Percentiles rank a stretch among this genome's conserved stretches.
These are phyloP conservation scores for Spathaspora girioi DNA, from an alignment of 805 yeast species.

Conservation along the genomic window DNA sequence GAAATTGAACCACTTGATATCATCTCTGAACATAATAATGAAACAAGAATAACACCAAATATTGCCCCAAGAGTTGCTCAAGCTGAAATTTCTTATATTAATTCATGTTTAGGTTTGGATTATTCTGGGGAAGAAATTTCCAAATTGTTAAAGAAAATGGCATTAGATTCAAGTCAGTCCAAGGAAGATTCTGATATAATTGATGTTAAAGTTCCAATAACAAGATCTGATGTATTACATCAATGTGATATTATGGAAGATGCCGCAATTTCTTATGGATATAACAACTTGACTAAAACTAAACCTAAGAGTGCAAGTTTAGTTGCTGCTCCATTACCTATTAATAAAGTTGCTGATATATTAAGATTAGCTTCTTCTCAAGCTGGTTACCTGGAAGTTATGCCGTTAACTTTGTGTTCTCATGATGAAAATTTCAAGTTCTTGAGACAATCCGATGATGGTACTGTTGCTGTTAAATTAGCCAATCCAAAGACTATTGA, in stretches of 20 bases:
- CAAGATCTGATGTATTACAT: constrained; percentile 93
- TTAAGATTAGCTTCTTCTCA: constrained; percentile 87
- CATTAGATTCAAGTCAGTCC: constrained; percentile 61
- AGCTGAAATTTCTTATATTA: constrained; percentile 81
- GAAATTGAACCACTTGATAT: constrained; percentile 87
- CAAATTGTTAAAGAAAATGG: constrained; percentile 73
- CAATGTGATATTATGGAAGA: constrained; percentile 99
- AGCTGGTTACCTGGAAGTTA: constrained; percentile 92
- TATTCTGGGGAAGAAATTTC: constrained; percentile 66
- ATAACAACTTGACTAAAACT: constrained; percentile 78
- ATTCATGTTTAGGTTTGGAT: constrained; percentile 86
- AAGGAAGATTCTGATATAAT: constrained; percentile 44
- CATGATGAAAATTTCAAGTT: constrained; percentile 95
- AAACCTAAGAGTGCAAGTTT: constrained; percentile 74
- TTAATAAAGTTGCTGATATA: constrained; percentile 88
- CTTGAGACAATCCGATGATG: constrained; percentile 71
- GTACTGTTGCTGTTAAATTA: constrained; percentile 76
- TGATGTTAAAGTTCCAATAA: constrained; percentile 78
- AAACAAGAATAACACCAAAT: constrained; percentile 74
- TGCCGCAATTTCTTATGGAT: constrained; percentile 95
- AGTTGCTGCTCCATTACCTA: constrained; percentile 83
- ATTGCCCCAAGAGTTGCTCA: constrained; percentile 61
- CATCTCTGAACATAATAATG: constrained; percentile 73
- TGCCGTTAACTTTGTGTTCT: constrained; percentile 93
- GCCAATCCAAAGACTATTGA: constrained; percentile 96